These are phyloP conservation scores for Penicillium turbatum DNA, from an alignment of 495 filamentous ascomycete species.

Conservation along the genomic window DNA sequence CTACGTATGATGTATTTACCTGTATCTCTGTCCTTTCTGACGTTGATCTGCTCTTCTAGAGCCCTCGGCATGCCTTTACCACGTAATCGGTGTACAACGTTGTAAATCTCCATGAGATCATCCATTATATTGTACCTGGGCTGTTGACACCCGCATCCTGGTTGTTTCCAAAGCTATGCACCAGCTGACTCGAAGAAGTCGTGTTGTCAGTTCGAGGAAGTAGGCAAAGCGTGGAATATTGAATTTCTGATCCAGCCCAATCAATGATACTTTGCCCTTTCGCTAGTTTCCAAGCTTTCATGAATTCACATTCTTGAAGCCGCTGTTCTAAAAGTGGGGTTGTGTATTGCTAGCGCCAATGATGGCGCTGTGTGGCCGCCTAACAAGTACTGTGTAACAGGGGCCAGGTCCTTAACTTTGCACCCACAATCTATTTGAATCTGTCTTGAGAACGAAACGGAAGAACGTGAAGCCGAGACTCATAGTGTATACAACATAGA, in stretches of 20 bases:
- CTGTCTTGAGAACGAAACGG: not conserved
- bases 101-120: not conserved
- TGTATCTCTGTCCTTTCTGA: not conserved
- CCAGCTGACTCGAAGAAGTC: not conserved
- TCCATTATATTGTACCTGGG: not conserved
- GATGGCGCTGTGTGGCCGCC: not conserved
- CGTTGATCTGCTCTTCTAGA: not conserved
- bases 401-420: not conserved
- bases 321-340: slow-evolving; percentile 1
- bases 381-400: slow-evolving; percentile 11
- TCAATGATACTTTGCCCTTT: not conserved
- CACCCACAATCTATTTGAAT: not conserved
- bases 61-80: not conserved
- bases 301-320: slow-evolving; percentile 6
- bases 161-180: not conserved
- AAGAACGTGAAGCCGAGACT: not conserved
- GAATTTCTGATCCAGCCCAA: not conserved
- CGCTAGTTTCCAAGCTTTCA: not conserved
- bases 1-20: too few species aligned
- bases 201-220: not conserved
- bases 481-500: too few species aligned
- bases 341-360: not conserved
- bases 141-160: not conserved
- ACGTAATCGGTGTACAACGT: not conserved
- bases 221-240: not conserved